Evolutionary conservation across 306 rosid genomes (phyloP).

Genomic region (Vigna radiata): DNA sequence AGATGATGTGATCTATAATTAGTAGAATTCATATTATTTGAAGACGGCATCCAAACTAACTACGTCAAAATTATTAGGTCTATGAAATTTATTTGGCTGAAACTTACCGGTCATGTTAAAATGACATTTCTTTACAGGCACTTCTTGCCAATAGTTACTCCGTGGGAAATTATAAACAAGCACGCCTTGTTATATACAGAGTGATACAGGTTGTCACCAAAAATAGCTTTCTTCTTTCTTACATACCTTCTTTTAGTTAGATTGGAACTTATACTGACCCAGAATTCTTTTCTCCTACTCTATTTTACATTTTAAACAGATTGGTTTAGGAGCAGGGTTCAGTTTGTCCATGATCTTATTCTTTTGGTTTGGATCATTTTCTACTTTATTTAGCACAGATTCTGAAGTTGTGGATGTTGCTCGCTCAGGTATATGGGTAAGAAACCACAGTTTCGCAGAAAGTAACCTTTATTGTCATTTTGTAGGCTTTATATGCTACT

Average conservation of each 20-base stretch:
- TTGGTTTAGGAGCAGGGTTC: slow-evolving; percentile 76
- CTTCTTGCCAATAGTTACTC: slow-evolving; percentile 86
- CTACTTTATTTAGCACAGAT: slow-evolving; percentile 80
- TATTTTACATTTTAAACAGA: slow-evolving; percentile 56
- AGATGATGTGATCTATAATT: slow-evolving; percentile 10
- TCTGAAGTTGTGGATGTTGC: slow-evolving; percentile 78
- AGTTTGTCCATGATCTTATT: slow-evolving; percentile 71
- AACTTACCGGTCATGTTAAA: slow-evolving; percentile 33
- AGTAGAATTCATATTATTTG: slow-evolving; percentile 26
- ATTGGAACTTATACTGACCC: slow-evolving; percentile 41
- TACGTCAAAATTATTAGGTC: slow-evolving; percentile 23
- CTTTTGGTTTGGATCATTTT: slow-evolving; percentile 76
- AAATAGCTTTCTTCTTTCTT: slow-evolving; percentile 18
- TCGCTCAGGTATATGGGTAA: slow-evolving; percentile 81
- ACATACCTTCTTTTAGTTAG: neutral
- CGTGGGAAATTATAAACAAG: slow-evolving; percentile 69
- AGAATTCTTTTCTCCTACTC: slow-evolving; percentile 30
- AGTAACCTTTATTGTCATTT: slow-evolving; percentile 5
- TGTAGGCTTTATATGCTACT: neutral
- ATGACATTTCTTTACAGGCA: slow-evolving; percentile 59
- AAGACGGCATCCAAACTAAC: slow-evolving; percentile 5
- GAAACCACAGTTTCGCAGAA: slow-evolving; percentile 42
- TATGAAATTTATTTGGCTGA: slow-evolving; percentile 33
- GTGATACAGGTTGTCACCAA: slow-evolving; percentile 68
- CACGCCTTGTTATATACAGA: slow-evolving; percentile 73